Evolutionary conservation across 2,329 filamentous ascomycete species (phyloP).

Genomic region (Neurospora sp.): DNA sequence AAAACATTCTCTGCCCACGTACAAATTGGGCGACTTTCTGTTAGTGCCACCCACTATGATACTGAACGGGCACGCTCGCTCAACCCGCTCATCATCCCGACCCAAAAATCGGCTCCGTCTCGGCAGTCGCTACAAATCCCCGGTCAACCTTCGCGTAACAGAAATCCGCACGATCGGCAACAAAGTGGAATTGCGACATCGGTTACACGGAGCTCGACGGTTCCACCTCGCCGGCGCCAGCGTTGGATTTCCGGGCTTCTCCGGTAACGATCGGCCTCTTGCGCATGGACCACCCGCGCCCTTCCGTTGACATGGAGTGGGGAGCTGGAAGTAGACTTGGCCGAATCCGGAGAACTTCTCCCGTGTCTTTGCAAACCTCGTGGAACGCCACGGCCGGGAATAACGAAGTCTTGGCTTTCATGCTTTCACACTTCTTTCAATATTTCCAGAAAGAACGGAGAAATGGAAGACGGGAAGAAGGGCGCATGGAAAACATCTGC

Average conservation of each 20-base stretch:
- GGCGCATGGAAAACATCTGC: neutral
- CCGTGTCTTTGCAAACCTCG: neutral
- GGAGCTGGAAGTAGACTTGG: neutral
- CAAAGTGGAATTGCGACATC: neutral
- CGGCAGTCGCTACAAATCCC: neutral
- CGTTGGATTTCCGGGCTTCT: neutral
- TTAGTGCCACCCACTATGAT: too few species aligned
- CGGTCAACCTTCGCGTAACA: neutral
- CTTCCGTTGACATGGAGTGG: neutral
- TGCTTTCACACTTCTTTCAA: neutral
- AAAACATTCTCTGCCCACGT: too few species aligned
- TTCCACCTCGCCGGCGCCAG: neutral
- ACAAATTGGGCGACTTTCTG: too few species aligned
- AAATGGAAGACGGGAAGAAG: neutral
- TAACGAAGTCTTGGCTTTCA: neutral
- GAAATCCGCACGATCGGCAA: neutral
- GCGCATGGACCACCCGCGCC: neutral
- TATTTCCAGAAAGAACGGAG: neutral
- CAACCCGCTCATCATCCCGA: neutral
- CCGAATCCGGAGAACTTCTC: neutral
- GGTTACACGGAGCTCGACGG: neutral
- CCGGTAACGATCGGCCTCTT: neutral
- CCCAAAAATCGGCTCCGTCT: neutral
- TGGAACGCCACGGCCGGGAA: neutral
- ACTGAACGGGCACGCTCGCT: too few species aligned